Evolutionary conservation across 495 filamentous ascomycete species (phyloP).

Genomic region (Talaromyces nanjingensis): DNA sequence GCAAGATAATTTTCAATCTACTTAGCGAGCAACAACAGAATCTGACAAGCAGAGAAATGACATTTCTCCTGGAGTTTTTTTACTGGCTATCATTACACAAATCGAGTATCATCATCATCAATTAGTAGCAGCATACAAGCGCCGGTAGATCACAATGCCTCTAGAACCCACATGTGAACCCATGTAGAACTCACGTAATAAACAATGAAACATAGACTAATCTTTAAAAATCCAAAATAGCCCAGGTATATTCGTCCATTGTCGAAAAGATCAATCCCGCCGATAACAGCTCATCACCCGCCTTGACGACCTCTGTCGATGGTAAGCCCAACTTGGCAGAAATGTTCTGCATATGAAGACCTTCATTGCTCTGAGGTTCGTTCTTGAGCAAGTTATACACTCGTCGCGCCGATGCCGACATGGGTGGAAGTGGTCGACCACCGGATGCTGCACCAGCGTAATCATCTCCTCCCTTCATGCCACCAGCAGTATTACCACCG

Average conservation of each 20-base stretch:
- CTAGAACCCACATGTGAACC: not conserved
- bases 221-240: conserved; percentile 54
- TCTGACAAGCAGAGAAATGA: not conserved
- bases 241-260: conserved; percentile 77
- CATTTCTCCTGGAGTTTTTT: not conserved
- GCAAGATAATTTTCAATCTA: too few relatives aligned
- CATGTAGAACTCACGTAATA: not conserved
- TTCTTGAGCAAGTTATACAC: conserved; percentile 60
- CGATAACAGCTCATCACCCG: conserved; percentile 67
- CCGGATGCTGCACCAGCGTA: conserved; percentile 11
- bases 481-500: conserved; percentile 21
- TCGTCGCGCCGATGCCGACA: conserved; percentile 51
- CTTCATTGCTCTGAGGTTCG: conserved; percentile 65
- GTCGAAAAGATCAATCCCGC: conserved; percentile 82
- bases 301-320: conserved; percentile 60
- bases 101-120: conserved; percentile 3
- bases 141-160: not conserved
- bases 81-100: not conserved
- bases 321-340: conserved; percentile 54
- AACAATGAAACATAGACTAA: not conserved
- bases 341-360: conserved; percentile 71
- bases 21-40: too few relatives aligned
- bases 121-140: not conserved
- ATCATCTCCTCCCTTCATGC: conserved; percentile 36
- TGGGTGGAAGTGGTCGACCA: conserved; percentile 34